Base-by-base conservation (phyloP, 805 yeast species). In the Sungouiella thailandica region DNA sequence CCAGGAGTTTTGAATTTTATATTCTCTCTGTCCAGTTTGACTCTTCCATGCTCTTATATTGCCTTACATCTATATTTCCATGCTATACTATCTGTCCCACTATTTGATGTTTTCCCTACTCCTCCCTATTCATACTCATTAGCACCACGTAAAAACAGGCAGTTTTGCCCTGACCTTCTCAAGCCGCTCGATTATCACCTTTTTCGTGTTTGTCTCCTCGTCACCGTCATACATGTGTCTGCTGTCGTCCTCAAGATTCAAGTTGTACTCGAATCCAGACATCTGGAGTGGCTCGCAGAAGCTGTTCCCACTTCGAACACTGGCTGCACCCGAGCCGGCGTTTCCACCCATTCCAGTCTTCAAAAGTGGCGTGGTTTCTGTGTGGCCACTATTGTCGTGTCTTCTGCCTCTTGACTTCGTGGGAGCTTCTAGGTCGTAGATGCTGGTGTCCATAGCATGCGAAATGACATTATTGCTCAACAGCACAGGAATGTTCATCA, bases 111-210 rank as follows among this genome's bases (percentile, higher is more conserved):
- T n/a, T n/a, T n/a, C n/a, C n/a, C n/a, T n/a, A n/a, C n/a, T n/a
- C n/a, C n/a, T 23, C 15, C n/a, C 14, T 23, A 17, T 17, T 16
- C n/a, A 15, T 23, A 4, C 2, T 22, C n/a, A 10, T 24, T 25
- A 42, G 25, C 85, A 80, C 76, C 85, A 80, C 1, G 85, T 77
- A 41, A 80, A 78, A 1, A 80, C 75, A 0, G 87, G 85, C 1
- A 81, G 77, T 40, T 65, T 72, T 4, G 72, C 60, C 6, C 64
- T 62, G 3, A 72, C 80, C 11, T 72, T 67, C 45, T 76, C 78
- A 17, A 80, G 47, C 32, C 83, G 55, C 52, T 80, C 87, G 4
- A 79, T 72, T 3, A 80, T 68, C 3, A 78, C 84, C 26, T 55
- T 61, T 44, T 69, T 68, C 1, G 67, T 57, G 7, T 58, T 36